Evolutionary conservation across 2,329 filamentous ascomycete genomes (phyloP), one percentile per base, ranked within the genome.

Genomic region (Ambrosiella xylebori): DNA sequence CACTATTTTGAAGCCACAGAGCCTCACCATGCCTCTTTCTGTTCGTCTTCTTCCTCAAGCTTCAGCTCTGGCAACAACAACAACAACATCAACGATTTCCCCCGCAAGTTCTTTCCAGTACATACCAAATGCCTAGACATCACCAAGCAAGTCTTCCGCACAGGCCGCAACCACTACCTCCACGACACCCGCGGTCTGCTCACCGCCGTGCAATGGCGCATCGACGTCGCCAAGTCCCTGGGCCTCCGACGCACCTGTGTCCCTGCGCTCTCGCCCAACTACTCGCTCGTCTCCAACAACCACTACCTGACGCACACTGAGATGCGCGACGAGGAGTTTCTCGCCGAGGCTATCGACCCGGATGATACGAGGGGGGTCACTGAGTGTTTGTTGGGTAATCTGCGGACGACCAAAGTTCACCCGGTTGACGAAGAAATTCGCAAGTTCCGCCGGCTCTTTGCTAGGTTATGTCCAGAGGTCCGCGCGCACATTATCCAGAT

Each of bases 271-370:
- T 59, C 57, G 6, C 57, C 57, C 2, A 59, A 59, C 36, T 59
- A 56, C 41, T n/a, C 52, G 37, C 52, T 59, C 11, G 44, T 54
- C 36, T 36, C 57, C 37, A 59, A 59, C 57, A 38, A 50, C 13
- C 57, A 59, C 17, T 59, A 59, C 44, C 37, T 59, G 37, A 50
- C 40, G 6, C 37, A 38, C 8, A 35, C n/a, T 13, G 44, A 49
- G 15, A 36, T 44, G 5, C n/a, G 11, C 17, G 57, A 59, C 37
- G 35, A 27, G 8, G 40, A 59, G 6, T 59, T 59, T 39, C 15
- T 27, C 13, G 15, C 40, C 12, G 41, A 59, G 38, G 40, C 57
- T 3, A 44, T 47, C 11, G 52, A 59, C 36, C 57, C 57, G 1
- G 35, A 56, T 6, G 37, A 17, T 13, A 40, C 52, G 3, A 19